phyloP scores from a whole-genome alignment of 164 flowering plant genomes.

The Aristolochia fimbriata region DNA sequence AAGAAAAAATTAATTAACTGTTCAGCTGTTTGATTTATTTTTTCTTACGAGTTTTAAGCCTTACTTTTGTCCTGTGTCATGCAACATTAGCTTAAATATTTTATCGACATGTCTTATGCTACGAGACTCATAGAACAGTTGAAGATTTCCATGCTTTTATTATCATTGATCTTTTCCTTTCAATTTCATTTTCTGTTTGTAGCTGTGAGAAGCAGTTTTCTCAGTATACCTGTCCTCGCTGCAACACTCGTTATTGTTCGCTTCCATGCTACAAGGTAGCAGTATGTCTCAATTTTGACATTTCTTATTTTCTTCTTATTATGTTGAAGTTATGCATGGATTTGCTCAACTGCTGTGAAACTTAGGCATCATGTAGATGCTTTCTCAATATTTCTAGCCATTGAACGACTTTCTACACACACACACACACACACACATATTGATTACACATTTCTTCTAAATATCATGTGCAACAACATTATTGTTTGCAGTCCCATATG shows the following conservation, averaged over 20 bases:
- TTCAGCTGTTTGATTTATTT: neutral
- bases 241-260: conserved; percentile 88
- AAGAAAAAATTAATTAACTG: neutral
- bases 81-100: neutral
- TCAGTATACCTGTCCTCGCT: conserved; percentile 85
- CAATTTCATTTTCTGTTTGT: conserved; percentile 8
- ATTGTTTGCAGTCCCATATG: too few relatives aligned
- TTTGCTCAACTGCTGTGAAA: neutral
- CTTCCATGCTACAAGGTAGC: conserved; percentile 86
- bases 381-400: too few relatives aligned
- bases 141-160: neutral
- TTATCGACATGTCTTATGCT: neutral
- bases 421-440: too few relatives aligned
- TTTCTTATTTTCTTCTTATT: neutral
- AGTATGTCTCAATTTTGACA: neutral
- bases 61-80: neutral
- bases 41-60: neutral
- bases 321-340: neutral
- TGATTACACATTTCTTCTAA: neutral
- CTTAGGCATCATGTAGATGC: too few relatives aligned
- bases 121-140: neutral
- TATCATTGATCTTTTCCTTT: neutral
- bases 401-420: too few relatives aligned
- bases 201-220: conserved; percentile 96
- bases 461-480: neutral